phyloP scores from a whole-genome alignment of 2,329 filamentous ascomycete genomes.

The Penicillium frequentans region DNA sequence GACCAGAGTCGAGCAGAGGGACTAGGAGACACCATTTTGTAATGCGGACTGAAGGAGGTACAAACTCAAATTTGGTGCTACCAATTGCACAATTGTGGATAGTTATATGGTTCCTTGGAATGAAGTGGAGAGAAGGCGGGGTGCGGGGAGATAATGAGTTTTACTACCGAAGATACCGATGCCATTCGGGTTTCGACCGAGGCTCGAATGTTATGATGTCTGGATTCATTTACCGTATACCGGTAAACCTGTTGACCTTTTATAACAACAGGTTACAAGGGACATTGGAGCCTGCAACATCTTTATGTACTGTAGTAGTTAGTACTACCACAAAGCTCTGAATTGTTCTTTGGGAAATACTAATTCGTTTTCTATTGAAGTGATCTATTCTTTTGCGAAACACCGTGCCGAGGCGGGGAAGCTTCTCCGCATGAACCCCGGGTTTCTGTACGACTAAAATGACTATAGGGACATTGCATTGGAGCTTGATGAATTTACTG shows the following conservation, averaged over 20 bases:
- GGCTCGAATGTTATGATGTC: background rate
- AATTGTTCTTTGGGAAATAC: too few species aligned
- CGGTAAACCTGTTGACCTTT: background rate
- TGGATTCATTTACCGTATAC: background rate
- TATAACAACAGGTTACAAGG: background rate
- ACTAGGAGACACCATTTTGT: slow-evolving; percentile 3
- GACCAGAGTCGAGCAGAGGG: slow-evolving; percentile 6
- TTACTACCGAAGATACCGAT: background rate
- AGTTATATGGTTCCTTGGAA: background rate
- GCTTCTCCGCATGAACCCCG: background rate
- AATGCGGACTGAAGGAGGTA: background rate
- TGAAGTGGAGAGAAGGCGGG: background rate
- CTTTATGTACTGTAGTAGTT: too few species aligned
- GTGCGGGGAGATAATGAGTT: background rate
- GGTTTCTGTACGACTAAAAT: background rate
- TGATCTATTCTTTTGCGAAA: too few species aligned
- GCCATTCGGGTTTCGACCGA: background rate
- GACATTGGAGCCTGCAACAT: background rate
- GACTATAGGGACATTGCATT: background rate
- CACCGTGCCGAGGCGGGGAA: background rate
- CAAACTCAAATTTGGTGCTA: background rate
- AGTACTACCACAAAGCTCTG: too few species aligned
- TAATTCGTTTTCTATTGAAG: too few species aligned
- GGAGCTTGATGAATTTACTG: background rate
- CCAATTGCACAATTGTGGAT: background rate